Evolutionary conservation across 305 asterid species (phyloP).

Genomic region (Stenogyne calaminthoides): DNA sequence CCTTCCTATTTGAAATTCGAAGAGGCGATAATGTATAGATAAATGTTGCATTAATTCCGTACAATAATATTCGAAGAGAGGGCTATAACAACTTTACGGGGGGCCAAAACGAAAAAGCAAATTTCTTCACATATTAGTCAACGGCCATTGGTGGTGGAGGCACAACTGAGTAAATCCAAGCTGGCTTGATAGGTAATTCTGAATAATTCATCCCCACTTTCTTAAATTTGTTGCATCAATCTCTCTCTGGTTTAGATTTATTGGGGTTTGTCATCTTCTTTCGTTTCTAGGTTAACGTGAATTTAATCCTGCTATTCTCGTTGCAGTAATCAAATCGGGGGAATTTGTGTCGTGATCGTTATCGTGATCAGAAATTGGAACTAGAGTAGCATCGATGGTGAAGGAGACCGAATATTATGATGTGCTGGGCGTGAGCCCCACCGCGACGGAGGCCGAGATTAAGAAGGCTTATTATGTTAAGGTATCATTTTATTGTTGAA

Average conservation of each 20-base stretch:
- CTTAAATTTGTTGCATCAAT: background rate
- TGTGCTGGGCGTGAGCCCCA: slow-evolving; percentile 86
- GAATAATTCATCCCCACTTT: slow-evolving; percentile 12
- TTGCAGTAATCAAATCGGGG: slow-evolving; percentile 20
- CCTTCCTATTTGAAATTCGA: background rate
- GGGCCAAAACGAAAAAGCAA: background rate
- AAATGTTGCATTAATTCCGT: background rate
- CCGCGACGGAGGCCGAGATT: slow-evolving; percentile 81
- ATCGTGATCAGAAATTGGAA: too few relatives aligned
- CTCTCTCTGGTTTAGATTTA: background rate
- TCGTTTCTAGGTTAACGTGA: background rate
- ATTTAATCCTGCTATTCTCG: slow-evolving; percentile 5
- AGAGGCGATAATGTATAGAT: background rate
- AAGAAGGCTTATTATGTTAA: slow-evolving; percentile 91
- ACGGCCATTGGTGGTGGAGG: slow-evolving; percentile 30
- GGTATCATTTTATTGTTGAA: slow-evolving; percentile 44
- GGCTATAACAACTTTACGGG: background rate
- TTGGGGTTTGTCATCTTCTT: background rate
- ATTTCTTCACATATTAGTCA: slow-evolving; percentile 30
- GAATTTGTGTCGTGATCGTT: slow-evolving; percentile 3
- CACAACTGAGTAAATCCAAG: slow-evolving; percentile 8
- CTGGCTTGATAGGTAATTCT: slow-evolving; percentile 13
- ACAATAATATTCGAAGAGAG: background rate
- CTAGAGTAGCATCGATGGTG: slow-evolving; percentile 58
- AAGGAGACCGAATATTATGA: slow-evolving; percentile 92